A percentile compares a stretch with the other conserved stretches of the same genome.
These are phyloP conservation scores for Sistotremastrum niveocremeum DNA, from an alignment of 768 basidiomycete species.

Conservation along the genomic window DNA sequence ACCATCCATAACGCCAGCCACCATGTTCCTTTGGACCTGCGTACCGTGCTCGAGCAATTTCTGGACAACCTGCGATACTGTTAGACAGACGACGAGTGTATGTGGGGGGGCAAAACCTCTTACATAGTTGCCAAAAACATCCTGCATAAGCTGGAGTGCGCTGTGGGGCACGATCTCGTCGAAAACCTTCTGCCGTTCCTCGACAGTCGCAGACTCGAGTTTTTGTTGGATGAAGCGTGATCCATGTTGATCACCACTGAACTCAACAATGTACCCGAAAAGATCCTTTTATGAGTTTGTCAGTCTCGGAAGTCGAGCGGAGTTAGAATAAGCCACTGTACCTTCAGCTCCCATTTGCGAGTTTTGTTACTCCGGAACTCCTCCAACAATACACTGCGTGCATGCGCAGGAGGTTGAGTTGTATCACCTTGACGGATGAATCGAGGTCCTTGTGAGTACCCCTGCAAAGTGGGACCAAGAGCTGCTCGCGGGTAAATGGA, in stretches of 20 bases:
- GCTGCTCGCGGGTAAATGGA: conserved; percentile 31
- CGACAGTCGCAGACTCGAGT: conserved; percentile 59
- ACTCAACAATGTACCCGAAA: conserved; percentile 74
- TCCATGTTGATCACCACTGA: conserved; percentile 91
- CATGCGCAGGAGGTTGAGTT: conserved; percentile 19
- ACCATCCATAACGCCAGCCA: conserved; percentile 64
- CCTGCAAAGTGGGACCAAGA: conserved; percentile 9
- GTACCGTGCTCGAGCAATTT: conserved; percentile 86
- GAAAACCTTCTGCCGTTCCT: conserved; percentile 70
- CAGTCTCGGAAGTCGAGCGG: conserved; percentile 1
- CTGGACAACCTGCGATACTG: conserved; percentile 61
- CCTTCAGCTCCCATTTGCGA: conserved; percentile 71
- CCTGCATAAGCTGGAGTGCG: conserved; percentile 65
- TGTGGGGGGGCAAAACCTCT: conserved; percentile 13
- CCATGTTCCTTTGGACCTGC: conserved; percentile 51
- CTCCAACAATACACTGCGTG: conserved; percentile 65
- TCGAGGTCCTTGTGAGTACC: conserved; percentile 23
- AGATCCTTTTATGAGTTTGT: conserved; percentile 49
- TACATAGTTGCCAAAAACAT: conserved; percentile 96
- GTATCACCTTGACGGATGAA: conserved; percentile 33
- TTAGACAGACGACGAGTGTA: conserved; percentile 1
- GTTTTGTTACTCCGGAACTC: conserved; percentile 75
- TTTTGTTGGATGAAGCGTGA: conserved; percentile 95
- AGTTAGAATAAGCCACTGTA: conserved; percentile 20
- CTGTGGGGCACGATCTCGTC: conserved; percentile 77